These are phyloP conservation scores for Brassica juncea DNA, from an alignment of 345 rosid genomes.

Conservation along the genomic window DNA sequence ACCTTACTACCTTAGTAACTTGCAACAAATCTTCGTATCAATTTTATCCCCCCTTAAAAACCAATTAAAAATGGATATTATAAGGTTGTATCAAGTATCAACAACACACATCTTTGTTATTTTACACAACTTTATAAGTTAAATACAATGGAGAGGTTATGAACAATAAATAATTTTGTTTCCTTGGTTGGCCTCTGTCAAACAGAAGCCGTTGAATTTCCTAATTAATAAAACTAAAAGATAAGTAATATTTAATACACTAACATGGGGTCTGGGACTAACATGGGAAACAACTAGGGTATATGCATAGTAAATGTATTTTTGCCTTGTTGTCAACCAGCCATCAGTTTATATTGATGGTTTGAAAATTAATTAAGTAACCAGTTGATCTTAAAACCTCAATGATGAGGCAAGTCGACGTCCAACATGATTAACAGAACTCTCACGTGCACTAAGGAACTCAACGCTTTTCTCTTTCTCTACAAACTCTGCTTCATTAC, in stretches of 20 bases:
- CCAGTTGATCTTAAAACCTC: not conserved
- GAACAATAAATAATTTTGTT: conserved; percentile 8
- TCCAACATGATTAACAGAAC: conserved; percentile 15
- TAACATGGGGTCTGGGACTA: conserved; percentile 34
- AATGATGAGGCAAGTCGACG: conserved; percentile 17
- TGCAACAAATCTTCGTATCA: not conserved
- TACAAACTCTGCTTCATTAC: conserved; percentile 15
- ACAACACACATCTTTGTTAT: not conserved
- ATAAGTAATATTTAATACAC: conserved; percentile 34
- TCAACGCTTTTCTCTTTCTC: conserved; percentile 37
- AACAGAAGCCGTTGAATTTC: conserved; percentile 36
- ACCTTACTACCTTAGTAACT: not conserved
- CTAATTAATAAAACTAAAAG: conserved; percentile 24
- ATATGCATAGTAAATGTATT: conserved; percentile 31
- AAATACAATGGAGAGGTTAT: not conserved
- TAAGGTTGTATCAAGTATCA: not conserved
- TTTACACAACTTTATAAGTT: not conserved
- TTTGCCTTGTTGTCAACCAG: conserved; percentile 20
- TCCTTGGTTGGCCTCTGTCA: conserved; percentile 12
- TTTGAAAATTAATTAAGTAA: not conserved
- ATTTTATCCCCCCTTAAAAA: not conserved
- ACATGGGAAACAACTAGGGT: conserved; percentile 42
- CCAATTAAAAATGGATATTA: not conserved
- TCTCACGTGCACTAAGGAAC: conserved; percentile 59
- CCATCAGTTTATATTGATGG: conserved; percentile 11